Evolutionary conservation across 192 early-diverging fungal species (phyloP), one percentile per base, ranked within the genome.

Genomic region (Rhizophagus sp.): DNA sequence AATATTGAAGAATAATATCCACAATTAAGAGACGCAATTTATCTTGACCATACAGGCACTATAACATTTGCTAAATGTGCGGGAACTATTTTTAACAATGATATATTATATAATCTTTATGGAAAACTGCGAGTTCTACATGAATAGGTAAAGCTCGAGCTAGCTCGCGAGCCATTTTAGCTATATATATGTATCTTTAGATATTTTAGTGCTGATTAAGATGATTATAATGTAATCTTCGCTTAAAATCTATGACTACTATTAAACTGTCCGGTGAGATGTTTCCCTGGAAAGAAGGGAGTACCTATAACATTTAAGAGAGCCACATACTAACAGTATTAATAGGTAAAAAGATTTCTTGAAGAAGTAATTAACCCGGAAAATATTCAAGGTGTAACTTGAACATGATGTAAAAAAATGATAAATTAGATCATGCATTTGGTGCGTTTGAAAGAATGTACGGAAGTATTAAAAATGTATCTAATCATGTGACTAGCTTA

Each of bases 201-300:
- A 15, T 89, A 90, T 76, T 87, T 94, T 66, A 87, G 88, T 63
- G 89, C 90, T 1, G 84, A 85, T 12, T 85, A 86, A 13, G 82
- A 83, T 30, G 82, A 89, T 8, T 95, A 94, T 81, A 83, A 88
- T 3, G 90, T 94, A 8, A 86, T 97, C 10, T 95, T 97, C 73
- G 95, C 94, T 2, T 86, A 88, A 33, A 93, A 93, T 81, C 95
- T 10, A 95, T 94, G 0, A 92, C 88, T 9, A 93, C 92, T 9
- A 88, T 94, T 63, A 92, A 91, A 77, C 79, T 96, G 10, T 90
- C 93, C 1, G 94, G 90, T 4, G 95, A 97, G 63, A 79, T 87
- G 22, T 83, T 93, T n/a, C 90, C 91, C 25, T 89, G 93, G 87
- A 57, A 80, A 3, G 52, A 66, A 5, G 50, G 50, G 10, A 84